Conservation (phyloP, 2,329 filamentous ascomycete genomes). For the Cryphonectria carpinicola region DNA sequence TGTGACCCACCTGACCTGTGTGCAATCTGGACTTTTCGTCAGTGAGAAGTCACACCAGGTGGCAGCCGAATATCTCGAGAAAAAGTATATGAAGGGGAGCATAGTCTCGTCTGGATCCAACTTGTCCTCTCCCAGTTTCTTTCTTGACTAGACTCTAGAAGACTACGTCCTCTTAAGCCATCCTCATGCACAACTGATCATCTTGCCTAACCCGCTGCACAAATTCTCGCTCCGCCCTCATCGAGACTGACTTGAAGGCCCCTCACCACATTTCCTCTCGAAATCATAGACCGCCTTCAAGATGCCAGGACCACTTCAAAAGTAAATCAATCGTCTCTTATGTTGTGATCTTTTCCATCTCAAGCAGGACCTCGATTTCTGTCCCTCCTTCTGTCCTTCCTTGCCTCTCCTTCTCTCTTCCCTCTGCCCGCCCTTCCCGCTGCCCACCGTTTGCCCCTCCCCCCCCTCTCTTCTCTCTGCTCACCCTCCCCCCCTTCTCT, state of each 20-base stretch:
- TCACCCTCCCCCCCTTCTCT: too few species aligned
- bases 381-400: background rate
- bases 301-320: background rate
- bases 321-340: background rate
- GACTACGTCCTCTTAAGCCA: background rate
- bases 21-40: too few species aligned
- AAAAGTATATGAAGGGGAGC: background rate
- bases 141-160: background rate
- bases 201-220: background rate
- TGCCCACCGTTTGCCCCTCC: too few species aligned
- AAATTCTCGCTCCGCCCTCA: background rate
- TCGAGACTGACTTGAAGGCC: background rate
- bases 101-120: background rate
- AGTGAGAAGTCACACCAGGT: too few species aligned
- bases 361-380: too few species aligned
- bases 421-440: too few species aligned
- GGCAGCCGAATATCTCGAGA: too few species aligned
- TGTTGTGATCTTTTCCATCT: background rate
- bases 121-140: background rate
- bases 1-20: too few species aligned
- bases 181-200: background rate
- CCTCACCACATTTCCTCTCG: background rate
- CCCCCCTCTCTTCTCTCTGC: too few species aligned
- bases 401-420: background rate
- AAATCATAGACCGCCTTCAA: background rate